Conservation (phyloP, 2,329 filamentous ascomycete genomes). For the Aspergillus eucalypticola region DNA sequence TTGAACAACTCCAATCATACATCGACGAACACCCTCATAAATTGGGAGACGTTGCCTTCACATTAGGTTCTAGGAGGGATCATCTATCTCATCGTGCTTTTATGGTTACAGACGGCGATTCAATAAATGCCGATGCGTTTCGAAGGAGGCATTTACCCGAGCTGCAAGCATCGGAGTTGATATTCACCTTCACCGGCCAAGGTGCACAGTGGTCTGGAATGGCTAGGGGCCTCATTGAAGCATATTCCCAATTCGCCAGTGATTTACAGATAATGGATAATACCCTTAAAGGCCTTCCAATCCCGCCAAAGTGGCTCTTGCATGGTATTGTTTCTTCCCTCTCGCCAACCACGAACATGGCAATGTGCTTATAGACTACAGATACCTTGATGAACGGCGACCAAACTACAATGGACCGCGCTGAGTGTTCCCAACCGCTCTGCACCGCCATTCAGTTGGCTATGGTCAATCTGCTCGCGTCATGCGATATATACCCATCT, state of each 20-base stretch:
- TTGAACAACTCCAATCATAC: not conserved
- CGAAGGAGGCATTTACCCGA: not conserved
- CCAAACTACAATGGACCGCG: constrained; percentile 19
- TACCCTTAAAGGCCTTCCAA: not conserved
- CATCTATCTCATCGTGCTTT: constrained; percentile 14
- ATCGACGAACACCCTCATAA: not conserved
- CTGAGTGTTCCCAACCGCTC: constrained; percentile 33
- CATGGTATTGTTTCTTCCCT: not conserved
- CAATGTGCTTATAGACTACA: not conserved
- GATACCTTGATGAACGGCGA: not conserved
- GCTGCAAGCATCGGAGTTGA: not conserved
- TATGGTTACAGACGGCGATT: not conserved
- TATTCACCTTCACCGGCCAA: constrained; percentile 35
- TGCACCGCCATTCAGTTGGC: constrained; percentile 38
- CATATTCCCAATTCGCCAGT: constrained; percentile 14
- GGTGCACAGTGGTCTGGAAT: constrained; percentile 34
- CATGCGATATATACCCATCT: constrained; percentile 25
- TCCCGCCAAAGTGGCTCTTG: not conserved
- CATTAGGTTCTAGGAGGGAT: constrained; percentile 6
- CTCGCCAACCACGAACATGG: not conserved
- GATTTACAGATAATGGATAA: constrained; percentile 7
- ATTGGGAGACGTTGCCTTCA: constrained; percentile 9
- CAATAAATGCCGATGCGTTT: not conserved
- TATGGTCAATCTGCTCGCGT: constrained; percentile 30
- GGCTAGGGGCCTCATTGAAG: constrained; percentile 22